These are phyloP conservation scores for Brettanomyces custersianus DNA, from an alignment of 805 yeast species.

Conservation along the genomic window DNA sequence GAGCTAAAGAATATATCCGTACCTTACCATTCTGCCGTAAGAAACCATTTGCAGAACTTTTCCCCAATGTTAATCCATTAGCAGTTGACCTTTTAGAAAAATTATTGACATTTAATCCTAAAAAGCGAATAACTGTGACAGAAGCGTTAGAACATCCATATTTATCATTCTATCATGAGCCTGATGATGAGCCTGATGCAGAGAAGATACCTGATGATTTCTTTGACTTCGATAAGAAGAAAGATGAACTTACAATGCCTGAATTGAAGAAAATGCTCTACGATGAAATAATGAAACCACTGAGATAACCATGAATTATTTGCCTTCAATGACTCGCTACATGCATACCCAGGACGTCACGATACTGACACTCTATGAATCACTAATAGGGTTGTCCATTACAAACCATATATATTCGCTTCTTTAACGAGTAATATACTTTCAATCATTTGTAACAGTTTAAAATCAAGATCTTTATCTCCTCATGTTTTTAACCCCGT, in stretches of 20 bases:
- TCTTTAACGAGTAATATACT: too few relatives aligned
- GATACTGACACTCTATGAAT: too few relatives aligned
- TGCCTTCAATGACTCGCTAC: too few relatives aligned
- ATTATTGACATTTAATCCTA: constrained; percentile 76
- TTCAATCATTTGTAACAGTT: too few relatives aligned
- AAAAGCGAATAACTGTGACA: constrained; percentile 71
- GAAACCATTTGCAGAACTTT: constrained; percentile 42
- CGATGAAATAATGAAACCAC: constrained; percentile 65
- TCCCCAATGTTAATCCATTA: constrained; percentile 48
- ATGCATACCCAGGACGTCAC: too few relatives aligned
- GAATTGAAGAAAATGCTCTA: constrained; percentile 74
- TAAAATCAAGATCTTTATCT: too few relatives aligned
- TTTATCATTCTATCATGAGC: constrained; percentile 82
- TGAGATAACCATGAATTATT: constrained; percentile 13
- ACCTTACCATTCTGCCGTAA: constrained; percentile 66
- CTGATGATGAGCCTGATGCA: constrained; percentile 85
- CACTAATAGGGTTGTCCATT: too few relatives aligned
- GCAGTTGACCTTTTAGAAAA: constrained; percentile 62
- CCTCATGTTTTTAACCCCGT: too few relatives aligned
- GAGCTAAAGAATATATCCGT: constrained; percentile 84
- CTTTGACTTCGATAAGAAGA: constrained; percentile 79
- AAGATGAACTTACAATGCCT: constrained; percentile 66
- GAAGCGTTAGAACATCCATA: constrained; percentile 86
- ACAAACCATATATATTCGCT: too few relatives aligned
- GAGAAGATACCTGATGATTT: constrained; percentile 78